A percentile compares a stretch with the other conserved stretches of the same genome.
These are phyloP conservation scores for Plectosphaerella plurivora DNA, from an alignment of 2,329 filamentous ascomycete species.

Conservation along the genomic window DNA sequence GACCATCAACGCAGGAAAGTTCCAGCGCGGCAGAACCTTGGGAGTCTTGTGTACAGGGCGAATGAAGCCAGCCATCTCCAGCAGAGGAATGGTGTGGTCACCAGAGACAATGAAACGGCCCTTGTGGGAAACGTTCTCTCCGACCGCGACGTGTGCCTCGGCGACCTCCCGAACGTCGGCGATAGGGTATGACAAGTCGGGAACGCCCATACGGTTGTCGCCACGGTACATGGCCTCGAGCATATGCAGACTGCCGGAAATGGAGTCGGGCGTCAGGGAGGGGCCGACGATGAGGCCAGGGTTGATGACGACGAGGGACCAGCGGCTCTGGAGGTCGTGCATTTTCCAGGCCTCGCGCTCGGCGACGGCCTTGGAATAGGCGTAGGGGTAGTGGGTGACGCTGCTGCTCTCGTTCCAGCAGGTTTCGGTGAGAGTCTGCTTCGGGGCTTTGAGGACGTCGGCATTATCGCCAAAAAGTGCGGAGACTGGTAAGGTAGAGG, in stretches of 20 bases:
- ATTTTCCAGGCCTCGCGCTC: conserved; percentile 14
- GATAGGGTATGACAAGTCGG: conserved; percentile 16
- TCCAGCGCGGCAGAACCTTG: conserved; percentile 10
- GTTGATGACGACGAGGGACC: conserved; percentile 9
- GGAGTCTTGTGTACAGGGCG: conserved; percentile 6
- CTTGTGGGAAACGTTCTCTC: conserved; percentile 3
- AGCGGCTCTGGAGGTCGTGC: conserved; percentile 7
- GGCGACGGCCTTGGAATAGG: conserved; percentile 10
- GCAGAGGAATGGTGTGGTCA: conserved; percentile 2
- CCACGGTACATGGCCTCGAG: conserved; percentile 19
- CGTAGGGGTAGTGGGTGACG: neutral
- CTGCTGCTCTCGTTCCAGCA: conserved; percentile 2
- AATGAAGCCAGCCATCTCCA: conserved; percentile 7
- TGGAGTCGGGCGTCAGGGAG: conserved; percentile 10
- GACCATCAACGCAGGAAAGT: conserved; percentile 13
- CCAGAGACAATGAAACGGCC: conserved; percentile 8
- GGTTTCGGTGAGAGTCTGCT: conserved; percentile 1
- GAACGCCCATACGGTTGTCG: conserved; percentile 16
- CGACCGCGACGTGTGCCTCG: conserved; percentile 11
- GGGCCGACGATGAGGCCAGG: conserved; percentile 12
- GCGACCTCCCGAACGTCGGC: conserved; percentile 18
- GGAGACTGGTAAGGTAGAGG: neutral
- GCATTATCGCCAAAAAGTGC: neutral
- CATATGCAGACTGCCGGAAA: conserved; percentile 19
- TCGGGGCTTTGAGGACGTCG: neutral